Base-by-base conservation (phyloP, 202 grass and related monocot genomes). In the Zoysia matrella region DNA sequence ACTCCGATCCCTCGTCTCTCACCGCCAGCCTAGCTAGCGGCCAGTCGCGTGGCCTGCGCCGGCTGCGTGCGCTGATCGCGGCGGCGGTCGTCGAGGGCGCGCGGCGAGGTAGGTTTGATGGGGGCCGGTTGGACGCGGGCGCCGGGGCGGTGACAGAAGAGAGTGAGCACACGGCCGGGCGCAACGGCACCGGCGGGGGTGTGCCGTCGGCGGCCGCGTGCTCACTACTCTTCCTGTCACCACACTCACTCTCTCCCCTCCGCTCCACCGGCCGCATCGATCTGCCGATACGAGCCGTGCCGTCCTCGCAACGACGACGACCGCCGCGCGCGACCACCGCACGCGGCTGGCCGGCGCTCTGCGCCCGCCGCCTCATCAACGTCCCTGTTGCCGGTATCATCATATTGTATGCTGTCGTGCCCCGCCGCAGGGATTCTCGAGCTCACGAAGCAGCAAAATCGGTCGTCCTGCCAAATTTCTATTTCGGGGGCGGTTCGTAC, bases 151-250 rank as follows among this genome's bases (percentile, higher is more conserved):
- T 89, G 87, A 89, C 87, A 89, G 87, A 89, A 89, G 87, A 89
- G 87, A 89, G 87, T 85, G 87, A 89, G 87, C 87, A 89, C 87
- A 77, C 87, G 83, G 87, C 78, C 83, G 88, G 82, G 74, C 87
- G 52, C 73, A 30, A 72, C 87, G 82, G 82, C 82, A 89, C 87
- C 78, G 67, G 16, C 52, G 54, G 81, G 65, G 30, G 30, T 36
- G 83, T 89, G 88, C 83, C 88, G 88, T 90, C 88, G 83, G 83
- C 83, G 79, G 83, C 69, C 83, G 88, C 88, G 88, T 90, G 83
- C 88, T 90, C 83, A 90, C 88, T 70, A 69, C 88, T 86, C 88
- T 90, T 5, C 72, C 88, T 90, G 88, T 90, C 88, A 83, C 78
- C 88, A 16, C 74, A 72, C 77, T 43, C 70, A 3, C 15, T 58